phyloP scores from a whole-genome alignment of 371 early-diverging fungal genomes.

The Mortierella polycephala region DNA sequence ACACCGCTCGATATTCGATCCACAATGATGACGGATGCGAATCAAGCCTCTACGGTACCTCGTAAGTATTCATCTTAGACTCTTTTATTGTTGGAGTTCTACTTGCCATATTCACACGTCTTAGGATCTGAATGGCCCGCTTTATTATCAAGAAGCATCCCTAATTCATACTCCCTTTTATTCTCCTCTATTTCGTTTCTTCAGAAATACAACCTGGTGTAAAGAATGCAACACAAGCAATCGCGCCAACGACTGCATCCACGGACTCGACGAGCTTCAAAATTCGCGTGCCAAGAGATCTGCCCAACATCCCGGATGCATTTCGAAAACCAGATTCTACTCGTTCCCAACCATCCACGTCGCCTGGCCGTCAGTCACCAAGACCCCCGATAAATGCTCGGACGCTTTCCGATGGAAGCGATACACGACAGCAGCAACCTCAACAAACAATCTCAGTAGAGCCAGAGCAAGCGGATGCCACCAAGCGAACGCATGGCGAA shows the following conservation, averaged over 20 bases:
- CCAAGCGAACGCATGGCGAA: slow-evolving; percentile 30
- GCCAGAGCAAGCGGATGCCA: not conserved
- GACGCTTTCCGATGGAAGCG: slow-evolving; percentile 3
- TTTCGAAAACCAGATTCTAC: slow-evolving; percentile 25
- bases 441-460: not conserved
- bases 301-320: slow-evolving; percentile 39
- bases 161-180: not conserved
- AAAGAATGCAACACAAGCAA: not conserved
- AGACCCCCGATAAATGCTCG: not conserved
- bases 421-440: slow-evolving; percentile 8
- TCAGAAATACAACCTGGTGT: too few relatives aligned
- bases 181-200: not conserved
- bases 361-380: slow-evolving; percentile 3
- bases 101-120: too few relatives aligned
- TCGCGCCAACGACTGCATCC: not conserved
- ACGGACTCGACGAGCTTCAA: slow-evolving; percentile 21
- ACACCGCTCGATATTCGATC: not conserved
- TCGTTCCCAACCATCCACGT: slow-evolving; percentile 10
- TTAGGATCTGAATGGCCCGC: too few relatives aligned
- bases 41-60: too few relatives aligned
- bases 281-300: slow-evolving; percentile 46
- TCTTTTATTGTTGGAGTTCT: too few relatives aligned
- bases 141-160: too few relatives aligned
- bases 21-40: too few relatives aligned
- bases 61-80: too few relatives aligned